Conservation (phyloP, 2,329 filamentous ascomycete species). For the Exophiala spinifera region DNA sequence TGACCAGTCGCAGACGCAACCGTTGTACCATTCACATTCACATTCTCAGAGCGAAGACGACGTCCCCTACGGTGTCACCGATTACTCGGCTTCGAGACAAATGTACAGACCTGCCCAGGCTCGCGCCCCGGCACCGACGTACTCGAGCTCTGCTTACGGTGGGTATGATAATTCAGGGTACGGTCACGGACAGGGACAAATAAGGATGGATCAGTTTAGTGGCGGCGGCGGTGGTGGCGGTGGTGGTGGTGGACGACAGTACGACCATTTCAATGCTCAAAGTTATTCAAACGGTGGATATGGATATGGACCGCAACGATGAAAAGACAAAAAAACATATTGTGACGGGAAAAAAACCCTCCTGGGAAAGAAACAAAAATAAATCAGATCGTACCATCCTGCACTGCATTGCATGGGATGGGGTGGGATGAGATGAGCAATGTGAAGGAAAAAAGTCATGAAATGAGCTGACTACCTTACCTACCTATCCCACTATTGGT, state of each 20-base stretch:
- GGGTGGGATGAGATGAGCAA: too few species aligned
- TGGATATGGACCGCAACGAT: conserved; percentile 12
- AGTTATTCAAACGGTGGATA: conserved; percentile 10
- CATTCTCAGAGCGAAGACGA: conserved; percentile 8
- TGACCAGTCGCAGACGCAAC: too few species aligned
- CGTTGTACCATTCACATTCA: not conserved
- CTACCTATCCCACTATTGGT: too few species aligned
- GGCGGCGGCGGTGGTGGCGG: not conserved
- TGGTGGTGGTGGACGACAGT: too few species aligned
- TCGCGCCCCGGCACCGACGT: not conserved
- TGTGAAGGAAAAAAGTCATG: too few species aligned
- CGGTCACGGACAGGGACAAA: not conserved
- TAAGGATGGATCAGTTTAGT: conserved; percentile 14
- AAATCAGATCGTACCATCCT: too few species aligned
- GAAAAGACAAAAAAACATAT: conserved; percentile 23
- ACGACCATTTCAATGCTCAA: not conserved
- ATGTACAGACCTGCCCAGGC: not conserved
- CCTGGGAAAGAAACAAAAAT: too few species aligned
- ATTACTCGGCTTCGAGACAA: conserved; percentile 4
- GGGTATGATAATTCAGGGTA: not conserved
- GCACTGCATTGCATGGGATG: too few species aligned
- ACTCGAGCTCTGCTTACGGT: not conserved
- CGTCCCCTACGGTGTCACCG: conserved; percentile 14
- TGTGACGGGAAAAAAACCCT: too few species aligned
- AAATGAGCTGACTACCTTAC: too few species aligned